phyloP scores from a whole-genome alignment of 306 rosid species.

The Luffa aegyptiaca region DNA sequence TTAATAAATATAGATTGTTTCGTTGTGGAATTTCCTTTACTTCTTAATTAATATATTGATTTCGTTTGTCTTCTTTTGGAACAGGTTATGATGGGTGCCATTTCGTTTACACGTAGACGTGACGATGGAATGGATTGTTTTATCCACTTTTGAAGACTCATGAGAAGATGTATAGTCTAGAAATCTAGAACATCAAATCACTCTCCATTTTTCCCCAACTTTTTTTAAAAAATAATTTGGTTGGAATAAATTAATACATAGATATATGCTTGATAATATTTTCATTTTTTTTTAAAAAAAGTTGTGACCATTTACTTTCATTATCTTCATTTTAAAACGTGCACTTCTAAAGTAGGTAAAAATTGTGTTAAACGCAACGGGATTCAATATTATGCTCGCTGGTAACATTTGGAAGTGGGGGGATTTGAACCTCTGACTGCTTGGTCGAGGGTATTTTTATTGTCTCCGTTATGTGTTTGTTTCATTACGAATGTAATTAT shows the following conservation, averaged over 20 bases:
- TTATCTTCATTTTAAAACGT: neutral
- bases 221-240: neutral
- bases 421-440: no score
- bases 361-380: neutral
- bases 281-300: neutral
- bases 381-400: no score
- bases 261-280: neutral
- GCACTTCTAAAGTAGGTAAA: neutral
- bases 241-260: neutral
- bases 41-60: neutral
- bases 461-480: no score
- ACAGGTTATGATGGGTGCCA: conserved; percentile 7
- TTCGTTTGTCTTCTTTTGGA: neutral
- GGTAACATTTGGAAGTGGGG: no score
- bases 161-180: neutral
- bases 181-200: neutral
- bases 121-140: neutral
- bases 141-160: neutral
- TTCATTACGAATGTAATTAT: no score
- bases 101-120: neutral
- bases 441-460: no score
- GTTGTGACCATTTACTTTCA: neutral
- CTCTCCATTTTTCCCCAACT: neutral
- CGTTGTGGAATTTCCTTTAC: neutral
- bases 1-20: neutral